Evolutionary conservation across 257 asterid species (phyloP).

Genomic region (Solanum virginianum): DNA sequence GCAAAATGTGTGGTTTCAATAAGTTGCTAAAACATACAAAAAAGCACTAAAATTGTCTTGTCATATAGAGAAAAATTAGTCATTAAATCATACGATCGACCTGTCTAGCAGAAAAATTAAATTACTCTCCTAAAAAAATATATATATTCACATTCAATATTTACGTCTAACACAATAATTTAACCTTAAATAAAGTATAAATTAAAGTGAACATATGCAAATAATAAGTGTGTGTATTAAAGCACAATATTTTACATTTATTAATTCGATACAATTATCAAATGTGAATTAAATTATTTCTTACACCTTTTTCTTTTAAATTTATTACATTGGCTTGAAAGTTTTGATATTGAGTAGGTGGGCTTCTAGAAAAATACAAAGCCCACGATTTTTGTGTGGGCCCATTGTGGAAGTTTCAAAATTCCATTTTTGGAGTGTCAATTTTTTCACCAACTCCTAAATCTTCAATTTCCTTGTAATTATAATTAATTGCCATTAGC

Average conservation of each 20-base stretch:
- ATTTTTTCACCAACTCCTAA: slow-evolving; percentile 9
- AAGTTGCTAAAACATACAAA: neutral
- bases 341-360: slow-evolving; percentile 14
- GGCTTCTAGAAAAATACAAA: slow-evolving; percentile 16
- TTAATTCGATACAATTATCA: neutral
- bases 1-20: neutral
- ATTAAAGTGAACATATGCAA: neutral
- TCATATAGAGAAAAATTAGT: neutral
- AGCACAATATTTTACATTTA: neutral
- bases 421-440: neutral
- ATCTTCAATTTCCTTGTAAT: neutral
- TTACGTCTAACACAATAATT: neutral
- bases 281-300: neutral
- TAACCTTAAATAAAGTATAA: neutral
- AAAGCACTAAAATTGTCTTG: neutral
- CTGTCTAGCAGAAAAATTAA: neutral
- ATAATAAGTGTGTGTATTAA: neutral
- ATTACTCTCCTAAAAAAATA: neutral
- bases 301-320: neutral
- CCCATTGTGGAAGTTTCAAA: slow-evolving; percentile 1
- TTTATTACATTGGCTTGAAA: neutral
- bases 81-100: neutral
- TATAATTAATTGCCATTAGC: neutral
- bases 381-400: neutral
- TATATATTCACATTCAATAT: neutral